Percentiles rank a stretch among this genome's conserved stretches.
phyloP scores from a whole-genome alignment of 2,329 filamentous ascomycete genomes.

The Aspergillus tubingensis region DNA sequence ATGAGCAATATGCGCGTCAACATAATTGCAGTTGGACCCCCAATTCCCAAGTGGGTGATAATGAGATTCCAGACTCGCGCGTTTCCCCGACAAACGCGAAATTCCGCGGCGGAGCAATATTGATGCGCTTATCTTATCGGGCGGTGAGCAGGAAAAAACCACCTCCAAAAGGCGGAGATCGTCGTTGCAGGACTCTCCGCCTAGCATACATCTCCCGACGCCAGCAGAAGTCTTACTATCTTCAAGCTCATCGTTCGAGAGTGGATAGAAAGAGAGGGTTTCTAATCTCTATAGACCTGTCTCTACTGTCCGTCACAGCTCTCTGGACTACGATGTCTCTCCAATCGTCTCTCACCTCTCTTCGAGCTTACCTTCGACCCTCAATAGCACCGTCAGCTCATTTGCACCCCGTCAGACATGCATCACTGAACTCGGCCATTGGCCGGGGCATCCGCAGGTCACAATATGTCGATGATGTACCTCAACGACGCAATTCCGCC shows the following conservation, averaged over 20 bases:
- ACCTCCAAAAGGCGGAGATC: neutral
- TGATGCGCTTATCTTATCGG: constrained; percentile 24
- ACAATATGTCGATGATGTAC: constrained; percentile 8
- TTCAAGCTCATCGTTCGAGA: no score
- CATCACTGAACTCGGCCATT: constrained; percentile 69
- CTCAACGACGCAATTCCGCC: neutral
- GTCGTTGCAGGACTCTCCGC: no score
- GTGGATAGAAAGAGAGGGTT: no score
- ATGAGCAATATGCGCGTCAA: neutral
- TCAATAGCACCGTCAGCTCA: constrained; percentile 12
- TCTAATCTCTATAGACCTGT: no score
- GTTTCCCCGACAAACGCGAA: constrained; percentile 11
- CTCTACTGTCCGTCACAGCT: no score
- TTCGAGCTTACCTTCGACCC: constrained; percentile 18
- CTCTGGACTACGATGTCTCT: constrained; percentile 5
- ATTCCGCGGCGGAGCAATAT: constrained; percentile 12
- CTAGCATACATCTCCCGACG: no score
- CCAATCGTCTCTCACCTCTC: constrained; percentile 6
- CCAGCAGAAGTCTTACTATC: no score
- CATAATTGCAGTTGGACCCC: neutral
- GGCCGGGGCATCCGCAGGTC: constrained; percentile 63
- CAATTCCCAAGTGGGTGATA: constrained; percentile 1
- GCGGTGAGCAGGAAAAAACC: neutral
- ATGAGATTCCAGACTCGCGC: constrained; percentile 8
- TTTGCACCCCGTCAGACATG: constrained; percentile 41